Conservation (phyloP, 2,329 filamentous ascomycete species). For the Alternaria triticina region DNA sequence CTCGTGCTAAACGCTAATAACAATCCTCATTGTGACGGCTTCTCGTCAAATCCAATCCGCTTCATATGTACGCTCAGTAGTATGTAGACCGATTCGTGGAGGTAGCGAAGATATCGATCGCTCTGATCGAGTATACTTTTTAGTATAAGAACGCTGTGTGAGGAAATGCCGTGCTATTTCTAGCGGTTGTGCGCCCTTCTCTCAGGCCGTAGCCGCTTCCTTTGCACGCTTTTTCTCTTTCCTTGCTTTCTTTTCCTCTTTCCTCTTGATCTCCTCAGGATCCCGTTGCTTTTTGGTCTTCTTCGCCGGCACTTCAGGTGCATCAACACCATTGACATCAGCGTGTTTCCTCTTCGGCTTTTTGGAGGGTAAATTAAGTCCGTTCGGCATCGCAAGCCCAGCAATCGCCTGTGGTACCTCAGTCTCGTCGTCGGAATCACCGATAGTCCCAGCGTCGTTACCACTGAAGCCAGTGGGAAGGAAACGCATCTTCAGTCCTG, state of each 20-base stretch:
- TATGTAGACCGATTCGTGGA: neutral
- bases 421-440: conserved; percentile 50
- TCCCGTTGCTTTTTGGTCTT: conserved; percentile 50
- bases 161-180: neutral
- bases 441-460: conserved; percentile 53
- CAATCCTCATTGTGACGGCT: neutral
- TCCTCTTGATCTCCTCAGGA: conserved; percentile 43
- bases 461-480: conserved; percentile 67
- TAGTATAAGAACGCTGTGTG: neutral
- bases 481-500: conserved; percentile 71
- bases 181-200: neutral
- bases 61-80: neutral
- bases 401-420: conserved; percentile 46
- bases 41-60: neutral
- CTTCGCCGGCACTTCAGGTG: conserved; percentile 41
- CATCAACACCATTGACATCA: conserved; percentile 37
- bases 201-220: conserved; percentile 28
- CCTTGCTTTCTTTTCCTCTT: conserved; percentile 48
- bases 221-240: conserved; percentile 46
- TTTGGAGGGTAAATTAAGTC: conserved; percentile 27
- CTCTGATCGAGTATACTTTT: neutral
- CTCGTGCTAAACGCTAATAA: neutral
- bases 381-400: conserved; percentile 32
- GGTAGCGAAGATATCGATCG: neutral
- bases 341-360: conserved; percentile 51